Percentiles rank a stretch among this genome's conserved stretches.
phyloP scores from a whole-genome alignment of 805 yeast species.

The Candida tibetensis region DNA sequence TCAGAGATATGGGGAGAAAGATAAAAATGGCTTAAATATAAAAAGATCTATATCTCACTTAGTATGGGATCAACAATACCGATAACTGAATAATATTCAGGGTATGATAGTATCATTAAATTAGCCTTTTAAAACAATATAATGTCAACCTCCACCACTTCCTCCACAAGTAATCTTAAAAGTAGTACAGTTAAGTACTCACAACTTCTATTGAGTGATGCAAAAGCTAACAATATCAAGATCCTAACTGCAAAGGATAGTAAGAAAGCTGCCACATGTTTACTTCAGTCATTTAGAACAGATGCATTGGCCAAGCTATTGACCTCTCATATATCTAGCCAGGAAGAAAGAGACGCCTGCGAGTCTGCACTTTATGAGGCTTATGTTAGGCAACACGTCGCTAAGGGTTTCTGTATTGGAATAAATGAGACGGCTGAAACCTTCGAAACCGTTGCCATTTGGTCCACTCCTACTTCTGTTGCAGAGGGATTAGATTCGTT shows the following conservation, averaged over 20 bases:
- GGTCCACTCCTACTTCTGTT: slow-evolving; percentile 48
- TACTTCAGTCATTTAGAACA: slow-evolving; percentile 32
- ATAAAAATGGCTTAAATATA: not conserved
- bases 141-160: not conserved
- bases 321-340: slow-evolving; percentile 22
- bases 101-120: not conserved
- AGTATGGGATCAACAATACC: not conserved
- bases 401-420: slow-evolving; percentile 49
- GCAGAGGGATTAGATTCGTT: slow-evolving; percentile 44
- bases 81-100: not conserved
- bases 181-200: not conserved
- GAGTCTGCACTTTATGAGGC: slow-evolving; percentile 48
- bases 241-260: slow-evolving; percentile 17
- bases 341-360: slow-evolving; percentile 15
- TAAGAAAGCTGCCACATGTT: slow-evolving; percentile 36
- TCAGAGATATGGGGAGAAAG: not conserved
- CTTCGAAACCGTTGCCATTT: slow-evolving; percentile 55
- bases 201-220: not conserved
- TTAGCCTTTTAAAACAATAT: not conserved
- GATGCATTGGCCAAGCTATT: slow-evolving; percentile 36
- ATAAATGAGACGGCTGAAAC: slow-evolving; percentile 41
- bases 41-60: not conserved
- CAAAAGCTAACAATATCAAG: slow-evolving; percentile 6
- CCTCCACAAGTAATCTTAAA: not conserved
- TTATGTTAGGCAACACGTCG: slow-evolving; percentile 48